phyloP scores from a whole-genome alignment of 345 rosid species.

The Anastatica hierochuntica region DNA sequence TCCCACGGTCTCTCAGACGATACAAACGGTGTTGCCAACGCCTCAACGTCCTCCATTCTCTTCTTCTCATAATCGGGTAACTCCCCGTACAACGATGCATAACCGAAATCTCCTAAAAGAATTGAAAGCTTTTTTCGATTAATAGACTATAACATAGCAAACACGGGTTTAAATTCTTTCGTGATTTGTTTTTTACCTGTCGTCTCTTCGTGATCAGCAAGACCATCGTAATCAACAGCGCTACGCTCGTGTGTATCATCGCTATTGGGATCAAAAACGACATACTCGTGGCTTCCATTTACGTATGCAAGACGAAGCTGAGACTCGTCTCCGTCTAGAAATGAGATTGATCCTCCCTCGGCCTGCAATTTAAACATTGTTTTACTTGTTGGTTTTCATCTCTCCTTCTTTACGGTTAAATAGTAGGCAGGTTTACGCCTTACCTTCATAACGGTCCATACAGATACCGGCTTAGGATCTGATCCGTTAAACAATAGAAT shows the following conservation, averaged over 20 bases:
- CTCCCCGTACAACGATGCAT: constrained; percentile 67
- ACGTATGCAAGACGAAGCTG: constrained; percentile 49
- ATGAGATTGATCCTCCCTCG: constrained; percentile 15
- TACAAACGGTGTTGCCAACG: constrained; percentile 25
- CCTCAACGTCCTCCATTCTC: constrained; percentile 23
- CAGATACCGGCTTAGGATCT: constrained; percentile 59
- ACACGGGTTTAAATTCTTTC: background rate
- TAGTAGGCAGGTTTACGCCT: background rate
- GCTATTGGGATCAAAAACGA: constrained; percentile 57
- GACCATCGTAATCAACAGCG: constrained; percentile 22
- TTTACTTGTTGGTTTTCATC: constrained; percentile 6
- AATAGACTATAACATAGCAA: background rate
- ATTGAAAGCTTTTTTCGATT: background rate
- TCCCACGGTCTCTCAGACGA: constrained; percentile 83
- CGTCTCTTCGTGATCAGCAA: constrained; percentile 32
- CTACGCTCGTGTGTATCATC: constrained; percentile 44
- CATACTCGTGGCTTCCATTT: constrained; percentile 76
- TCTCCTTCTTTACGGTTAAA: background rate
- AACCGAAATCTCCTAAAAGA: constrained; percentile 43
- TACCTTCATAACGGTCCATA: constrained; percentile 85
- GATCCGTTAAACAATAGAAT: constrained; percentile 56
- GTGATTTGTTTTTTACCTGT: constrained; percentile 30
- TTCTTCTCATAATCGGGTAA: constrained; percentile 40
- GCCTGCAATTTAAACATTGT: constrained; percentile 18
- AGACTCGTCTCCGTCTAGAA: constrained; percentile 37